Conservation (phyloP, 106 monocot species). For the Acorus gramineus region DNA sequence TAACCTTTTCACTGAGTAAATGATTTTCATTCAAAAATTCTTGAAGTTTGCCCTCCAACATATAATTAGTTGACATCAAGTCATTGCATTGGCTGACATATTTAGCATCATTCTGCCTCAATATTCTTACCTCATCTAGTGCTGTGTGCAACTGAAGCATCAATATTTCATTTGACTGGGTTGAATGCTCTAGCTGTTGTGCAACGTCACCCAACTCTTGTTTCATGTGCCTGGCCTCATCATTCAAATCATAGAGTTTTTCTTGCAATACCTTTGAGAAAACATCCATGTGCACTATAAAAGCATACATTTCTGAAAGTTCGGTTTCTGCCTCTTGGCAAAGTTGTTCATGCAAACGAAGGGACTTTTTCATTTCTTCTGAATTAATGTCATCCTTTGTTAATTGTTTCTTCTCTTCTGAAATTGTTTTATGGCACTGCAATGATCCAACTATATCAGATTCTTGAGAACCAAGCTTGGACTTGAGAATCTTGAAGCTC, state of each 20-base stretch:
- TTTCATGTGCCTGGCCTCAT: constrained; percentile 29
- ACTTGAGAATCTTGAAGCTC: background rate
- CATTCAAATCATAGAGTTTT: constrained; percentile 30
- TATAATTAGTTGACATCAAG: constrained; percentile 31
- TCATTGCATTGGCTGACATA: constrained; percentile 47
- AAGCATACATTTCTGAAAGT: constrained; percentile 34
- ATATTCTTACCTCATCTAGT: constrained; percentile 33
- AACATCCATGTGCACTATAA: constrained; percentile 39
- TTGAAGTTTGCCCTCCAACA: constrained; percentile 47
- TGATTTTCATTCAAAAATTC: constrained; percentile 40
- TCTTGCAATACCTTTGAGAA: constrained; percentile 54
- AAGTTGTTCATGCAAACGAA: constrained; percentile 8
- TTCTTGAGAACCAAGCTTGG: constrained; percentile 6
- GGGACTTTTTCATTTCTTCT: constrained; percentile 25
- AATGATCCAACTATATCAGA: background rate
- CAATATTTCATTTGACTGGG: constrained; percentile 31
- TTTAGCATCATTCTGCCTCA: constrained; percentile 36
- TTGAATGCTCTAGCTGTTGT: constrained; percentile 34
- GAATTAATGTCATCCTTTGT: constrained; percentile 10
- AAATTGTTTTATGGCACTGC: background rate
- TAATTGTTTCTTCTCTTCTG: constrained; percentile 3
- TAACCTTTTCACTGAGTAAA: constrained; percentile 35
- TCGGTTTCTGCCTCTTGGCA: constrained; percentile 28
- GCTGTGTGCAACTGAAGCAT: constrained; percentile 26
- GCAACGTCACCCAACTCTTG: constrained; percentile 28